Evolutionary conservation across 1,284 basidiomycete species (phyloP).

Genomic region (Sparassis latifolia): DNA sequence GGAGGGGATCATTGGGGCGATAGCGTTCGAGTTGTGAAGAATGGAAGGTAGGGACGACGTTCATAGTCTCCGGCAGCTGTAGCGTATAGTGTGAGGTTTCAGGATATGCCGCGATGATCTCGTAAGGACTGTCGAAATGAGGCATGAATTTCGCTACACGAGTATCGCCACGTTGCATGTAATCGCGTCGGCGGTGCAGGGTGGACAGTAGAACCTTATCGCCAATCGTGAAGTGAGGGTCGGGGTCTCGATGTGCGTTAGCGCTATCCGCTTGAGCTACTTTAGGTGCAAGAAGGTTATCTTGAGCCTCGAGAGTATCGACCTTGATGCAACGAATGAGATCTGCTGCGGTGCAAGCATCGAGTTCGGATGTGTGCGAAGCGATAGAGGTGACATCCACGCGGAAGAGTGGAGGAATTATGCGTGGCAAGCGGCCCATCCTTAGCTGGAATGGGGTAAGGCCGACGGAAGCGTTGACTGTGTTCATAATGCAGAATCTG

Average conservation of each 20-base stretch:
- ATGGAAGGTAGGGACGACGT: conserved; percentile 19
- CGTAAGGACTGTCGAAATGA: conserved; percentile 28
- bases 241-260: neutral
- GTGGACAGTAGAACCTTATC: conserved; percentile 26
- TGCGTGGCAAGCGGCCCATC: conserved; percentile 16
- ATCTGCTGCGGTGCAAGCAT: neutral
- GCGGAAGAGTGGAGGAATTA: conserved; percentile 19
- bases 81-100: conserved; percentile 19
- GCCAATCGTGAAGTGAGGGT: conserved; percentile 11
- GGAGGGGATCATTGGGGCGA: neutral
- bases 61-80: conserved; percentile 16
- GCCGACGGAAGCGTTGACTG: conserved; percentile 14
- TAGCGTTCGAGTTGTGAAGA: conserved; percentile 4
- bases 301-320: conserved; percentile 11
- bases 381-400: neutral
- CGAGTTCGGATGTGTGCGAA: neutral
- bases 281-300: conserved; percentile 13
- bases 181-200: conserved; percentile 17
- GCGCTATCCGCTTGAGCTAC: neutral
- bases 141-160: conserved; percentile 31
- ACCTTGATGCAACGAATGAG: conserved; percentile 5
- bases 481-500: conserved; percentile 23
- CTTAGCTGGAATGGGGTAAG: conserved; percentile 31
- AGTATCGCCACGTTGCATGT: conserved; percentile 19
- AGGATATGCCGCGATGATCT: conserved; percentile 10